Evolutionary conservation across 768 basidiomycete species (phyloP).

Genomic region (Suillus plorans): DNA sequence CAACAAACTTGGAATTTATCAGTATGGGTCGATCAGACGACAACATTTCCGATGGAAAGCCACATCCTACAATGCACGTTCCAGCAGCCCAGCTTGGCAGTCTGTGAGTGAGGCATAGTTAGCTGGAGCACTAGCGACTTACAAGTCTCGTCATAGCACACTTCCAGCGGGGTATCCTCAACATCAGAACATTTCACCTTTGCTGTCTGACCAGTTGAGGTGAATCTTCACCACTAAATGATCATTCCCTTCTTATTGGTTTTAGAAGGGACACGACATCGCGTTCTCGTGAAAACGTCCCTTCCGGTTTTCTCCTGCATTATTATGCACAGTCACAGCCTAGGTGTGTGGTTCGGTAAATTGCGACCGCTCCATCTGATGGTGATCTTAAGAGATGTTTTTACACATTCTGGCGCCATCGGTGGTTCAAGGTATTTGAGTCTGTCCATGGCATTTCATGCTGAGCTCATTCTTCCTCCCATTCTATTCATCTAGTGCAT

Average conservation of each 20-base stretch:
- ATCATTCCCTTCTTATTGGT: neutral
- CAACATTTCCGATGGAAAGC: neutral
- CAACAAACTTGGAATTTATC: too few relatives aligned
- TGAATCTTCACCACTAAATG: neutral
- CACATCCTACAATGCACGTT: neutral
- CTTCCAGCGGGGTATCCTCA: neutral
- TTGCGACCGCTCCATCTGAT: neutral
- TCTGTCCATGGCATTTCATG: neutral
- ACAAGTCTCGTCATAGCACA: neutral
- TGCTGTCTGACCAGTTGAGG: neutral
- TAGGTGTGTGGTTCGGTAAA: neutral
- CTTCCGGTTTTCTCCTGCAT: neutral
- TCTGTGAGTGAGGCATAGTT: neutral
- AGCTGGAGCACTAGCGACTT: neutral
- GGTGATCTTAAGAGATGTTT: neutral
- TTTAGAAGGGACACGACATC: neutral
- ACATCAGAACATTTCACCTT: neutral
- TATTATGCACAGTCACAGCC: neutral
- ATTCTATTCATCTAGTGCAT: neutral
- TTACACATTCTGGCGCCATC: neutral
- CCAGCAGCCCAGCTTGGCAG: neutral
- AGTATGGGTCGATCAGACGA: neutral
- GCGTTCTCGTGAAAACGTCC: too few relatives aligned
- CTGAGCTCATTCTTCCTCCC: neutral
- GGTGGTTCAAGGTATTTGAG: neutral